Evolutionary conservation across 495 filamentous ascomycete species (phyloP).

Genomic region (Aspergillus nidulans): DNA sequence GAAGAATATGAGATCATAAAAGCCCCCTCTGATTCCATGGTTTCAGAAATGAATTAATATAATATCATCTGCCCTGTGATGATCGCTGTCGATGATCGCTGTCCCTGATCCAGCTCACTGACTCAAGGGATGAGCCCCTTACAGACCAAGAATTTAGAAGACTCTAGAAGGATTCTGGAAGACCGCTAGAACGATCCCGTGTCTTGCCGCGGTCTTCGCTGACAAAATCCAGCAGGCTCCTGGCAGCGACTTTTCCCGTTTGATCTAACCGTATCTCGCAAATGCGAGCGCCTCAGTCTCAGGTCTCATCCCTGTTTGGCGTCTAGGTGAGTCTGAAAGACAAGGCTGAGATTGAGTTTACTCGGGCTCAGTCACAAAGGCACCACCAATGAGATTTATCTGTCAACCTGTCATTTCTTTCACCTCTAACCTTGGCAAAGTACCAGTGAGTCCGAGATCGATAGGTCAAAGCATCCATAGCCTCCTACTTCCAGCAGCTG

Average conservation of each 20-base stretch:
- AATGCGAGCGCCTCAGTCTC: neutral
- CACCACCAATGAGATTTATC: neutral
- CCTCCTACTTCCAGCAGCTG: neutral
- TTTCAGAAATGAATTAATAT: neutral
- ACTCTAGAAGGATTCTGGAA: conserved; percentile 37
- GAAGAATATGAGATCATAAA: neutral
- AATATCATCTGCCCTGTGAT: neutral
- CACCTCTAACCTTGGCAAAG: neutral
- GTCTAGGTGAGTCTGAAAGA: neutral
- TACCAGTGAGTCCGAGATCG: neutral
- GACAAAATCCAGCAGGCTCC: neutral
- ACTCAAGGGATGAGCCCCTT: neutral
- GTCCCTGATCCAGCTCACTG: neutral
- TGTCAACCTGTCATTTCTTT: neutral
- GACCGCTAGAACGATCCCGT: conserved; percentile 24
- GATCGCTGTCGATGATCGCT: neutral
- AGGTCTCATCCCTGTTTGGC: neutral
- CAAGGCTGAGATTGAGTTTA: conserved; percentile 6
- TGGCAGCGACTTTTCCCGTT: neutral
- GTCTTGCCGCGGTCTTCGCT: neutral
- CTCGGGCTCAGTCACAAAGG: neutral
- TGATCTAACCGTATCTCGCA: neutral
- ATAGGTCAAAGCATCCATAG: neutral
- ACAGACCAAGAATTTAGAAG: neutral
- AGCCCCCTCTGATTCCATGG: neutral